Conservation (phyloP, 2,329 filamentous ascomycete genomes). For the Phoma sp. region DNA sequence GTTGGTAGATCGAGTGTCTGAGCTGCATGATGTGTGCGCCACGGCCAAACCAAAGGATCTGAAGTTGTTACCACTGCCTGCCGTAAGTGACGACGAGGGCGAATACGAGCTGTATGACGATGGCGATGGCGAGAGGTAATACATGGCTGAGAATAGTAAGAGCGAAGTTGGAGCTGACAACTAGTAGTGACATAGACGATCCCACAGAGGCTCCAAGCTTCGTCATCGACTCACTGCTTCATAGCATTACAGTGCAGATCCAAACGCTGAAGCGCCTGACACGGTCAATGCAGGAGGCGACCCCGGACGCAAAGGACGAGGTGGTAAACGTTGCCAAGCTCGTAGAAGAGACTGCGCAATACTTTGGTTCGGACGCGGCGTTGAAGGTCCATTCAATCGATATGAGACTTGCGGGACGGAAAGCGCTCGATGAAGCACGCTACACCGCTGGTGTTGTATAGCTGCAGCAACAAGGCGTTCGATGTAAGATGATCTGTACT, state of each 20-base stretch:
- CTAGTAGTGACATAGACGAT: conserved; percentile 15
- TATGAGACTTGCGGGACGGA: conserved; percentile 24
- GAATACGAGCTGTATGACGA: conserved; percentile 15
- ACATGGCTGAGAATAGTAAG: neutral
- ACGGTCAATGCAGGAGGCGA: conserved; percentile 35
- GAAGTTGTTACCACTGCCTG: conserved; percentile 21
- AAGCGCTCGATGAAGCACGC: conserved; percentile 30
- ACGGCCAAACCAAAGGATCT: conserved; percentile 32
- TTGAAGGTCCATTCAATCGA: conserved; percentile 24
- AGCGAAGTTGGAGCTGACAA: conserved; percentile 8
- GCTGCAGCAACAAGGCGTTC: too few species aligned
- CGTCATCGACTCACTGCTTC: conserved; percentile 29
- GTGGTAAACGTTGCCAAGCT: conserved; percentile 23
- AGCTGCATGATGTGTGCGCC: conserved; percentile 23
- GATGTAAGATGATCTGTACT: neutral
- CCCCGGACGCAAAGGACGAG: conserved; percentile 28
- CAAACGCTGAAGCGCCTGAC: conserved; percentile 32
- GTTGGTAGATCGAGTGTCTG: conserved; percentile 15
- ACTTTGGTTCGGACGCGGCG: conserved; percentile 32
- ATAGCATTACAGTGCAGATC: conserved; percentile 34
- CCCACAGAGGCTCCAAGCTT: conserved; percentile 29
- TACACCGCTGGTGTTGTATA: neutral
- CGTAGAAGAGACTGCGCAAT: conserved; percentile 26
- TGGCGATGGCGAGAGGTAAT: conserved; percentile 12
- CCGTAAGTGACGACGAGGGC: conserved; percentile 17